phyloP scores from a whole-genome alignment of 2,329 filamentous ascomycete species.

The Sporothrix phasma region DNA sequence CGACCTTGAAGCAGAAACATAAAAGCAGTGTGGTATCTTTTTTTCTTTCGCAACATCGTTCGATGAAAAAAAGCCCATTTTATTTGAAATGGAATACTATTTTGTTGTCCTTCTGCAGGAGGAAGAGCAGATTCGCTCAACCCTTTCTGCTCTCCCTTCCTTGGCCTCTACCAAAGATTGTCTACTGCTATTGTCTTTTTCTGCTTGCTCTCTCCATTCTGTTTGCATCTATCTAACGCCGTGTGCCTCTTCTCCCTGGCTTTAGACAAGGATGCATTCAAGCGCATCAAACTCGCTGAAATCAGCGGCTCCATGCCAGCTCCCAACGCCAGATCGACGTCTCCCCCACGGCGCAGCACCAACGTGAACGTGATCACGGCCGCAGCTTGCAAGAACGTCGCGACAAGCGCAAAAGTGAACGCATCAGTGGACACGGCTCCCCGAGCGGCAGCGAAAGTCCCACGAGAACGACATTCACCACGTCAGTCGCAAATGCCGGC shows the following conservation, averaged over 20 bases:
- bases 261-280: slow-evolving; percentile 39
- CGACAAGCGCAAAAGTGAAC: not conserved
- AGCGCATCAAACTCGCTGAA: slow-evolving; percentile 39
- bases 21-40: not conserved
- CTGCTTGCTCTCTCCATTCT: not conserved
- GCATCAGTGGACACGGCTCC: slow-evolving; percentile 27
- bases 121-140: not conserved
- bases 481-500: slow-evolving; percentile 33
- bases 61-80: not conserved
- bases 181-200: not conserved
- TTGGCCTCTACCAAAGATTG: not conserved
- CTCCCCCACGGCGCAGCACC: slow-evolving; percentile 28
- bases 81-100: slow-evolving; percentile 6
- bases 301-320: slow-evolving; percentile 17
- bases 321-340: slow-evolving; percentile 24
- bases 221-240: not conserved
- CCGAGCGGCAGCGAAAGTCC: slow-evolving; percentile 38
- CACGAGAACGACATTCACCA: slow-evolving; percentile 20
- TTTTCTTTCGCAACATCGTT: not conserved
- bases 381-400: slow-evolving; percentile 24
- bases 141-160: not conserved
- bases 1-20: not conserved
- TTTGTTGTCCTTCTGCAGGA: slow-evolving; percentile 1
- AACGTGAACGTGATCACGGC: slow-evolving; percentile 25
- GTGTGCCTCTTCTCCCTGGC: not conserved